Percentiles rank a stretch among this genome's conserved stretches.
Evolutionary conservation across 345 rosid genomes (phyloP).

Genomic region (Melastoma malabathricum): DNA sequence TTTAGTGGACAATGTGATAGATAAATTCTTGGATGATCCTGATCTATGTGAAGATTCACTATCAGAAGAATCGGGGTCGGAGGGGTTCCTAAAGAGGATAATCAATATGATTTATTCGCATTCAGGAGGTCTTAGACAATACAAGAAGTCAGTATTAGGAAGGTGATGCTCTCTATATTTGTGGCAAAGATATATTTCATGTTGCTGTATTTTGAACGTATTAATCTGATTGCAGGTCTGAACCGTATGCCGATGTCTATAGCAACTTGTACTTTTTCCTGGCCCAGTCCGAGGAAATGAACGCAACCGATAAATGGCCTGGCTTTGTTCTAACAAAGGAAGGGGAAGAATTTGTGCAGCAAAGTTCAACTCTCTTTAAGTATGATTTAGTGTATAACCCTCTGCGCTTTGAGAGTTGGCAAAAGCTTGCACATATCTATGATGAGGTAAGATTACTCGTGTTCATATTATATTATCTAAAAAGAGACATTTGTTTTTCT

Average conservation of each 20-base stretch:
- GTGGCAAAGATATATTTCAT: neutral
- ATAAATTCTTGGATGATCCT: constrained; percentile 76
- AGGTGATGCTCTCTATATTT: constrained; percentile 28
- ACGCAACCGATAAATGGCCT: constrained; percentile 94
- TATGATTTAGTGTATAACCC: constrained; percentile 85
- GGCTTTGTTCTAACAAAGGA: constrained; percentile 96
- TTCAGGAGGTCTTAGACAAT: constrained; percentile 48
- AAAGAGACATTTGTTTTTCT: neutral
- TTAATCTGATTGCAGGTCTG: constrained; percentile 52
- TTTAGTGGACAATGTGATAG: constrained; percentile 62
- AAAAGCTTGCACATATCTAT: constrained; percentile 75
- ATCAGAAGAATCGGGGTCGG: constrained; percentile 74
- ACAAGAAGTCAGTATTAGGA: constrained; percentile 34
- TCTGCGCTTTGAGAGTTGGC: constrained; percentile 90
- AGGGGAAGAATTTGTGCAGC: constrained; percentile 98
- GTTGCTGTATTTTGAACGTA: constrained; percentile 10
- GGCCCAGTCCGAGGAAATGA: constrained; percentile 89
- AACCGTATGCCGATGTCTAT: constrained; percentile 73
- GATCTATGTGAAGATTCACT: constrained; percentile 76
- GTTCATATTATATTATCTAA: neutral
- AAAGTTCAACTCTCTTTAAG: constrained; percentile 71
- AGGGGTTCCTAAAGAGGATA: constrained; percentile 65
- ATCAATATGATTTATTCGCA: constrained; percentile 46
- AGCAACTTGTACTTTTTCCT: constrained; percentile 71
- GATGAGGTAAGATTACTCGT: constrained; percentile 72